phyloP scores from a whole-genome alignment of 306 rosid species.

The Clitoria ternatea region DNA sequence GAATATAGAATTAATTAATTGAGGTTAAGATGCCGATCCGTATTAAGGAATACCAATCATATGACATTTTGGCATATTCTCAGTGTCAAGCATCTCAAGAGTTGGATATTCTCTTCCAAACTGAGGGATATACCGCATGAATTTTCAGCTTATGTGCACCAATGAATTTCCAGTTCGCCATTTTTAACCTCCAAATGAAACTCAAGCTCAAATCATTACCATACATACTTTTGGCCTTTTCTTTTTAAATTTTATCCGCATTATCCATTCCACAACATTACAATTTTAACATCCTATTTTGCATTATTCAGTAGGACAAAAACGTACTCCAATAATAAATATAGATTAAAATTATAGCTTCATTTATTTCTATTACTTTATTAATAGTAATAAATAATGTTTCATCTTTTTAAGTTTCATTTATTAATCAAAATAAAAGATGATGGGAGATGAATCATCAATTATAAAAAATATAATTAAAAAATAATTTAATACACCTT shows the following conservation, averaged over 20 bases:
- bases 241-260: neutral
- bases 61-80: slow-evolving; percentile 61
- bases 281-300: neutral
- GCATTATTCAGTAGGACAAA: neutral
- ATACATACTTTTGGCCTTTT: neutral
- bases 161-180: neutral
- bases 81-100: slow-evolving; percentile 36
- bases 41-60: slow-evolving; percentile 32
- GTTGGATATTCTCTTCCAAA: slow-evolving; percentile 63
- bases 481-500: too few relatives aligned
- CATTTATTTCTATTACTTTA: too few relatives aligned
- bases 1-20: slow-evolving; percentile 16
- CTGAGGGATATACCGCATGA: slow-evolving; percentile 40
- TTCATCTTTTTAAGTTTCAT: too few relatives aligned
- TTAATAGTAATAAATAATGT: too few relatives aligned
- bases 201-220: neutral
- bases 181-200: slow-evolving; percentile 12
- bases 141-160: neutral
- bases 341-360: too few relatives aligned
- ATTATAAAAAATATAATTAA: too few relatives aligned
- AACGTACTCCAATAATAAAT: too few relatives aligned
- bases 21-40: slow-evolving; percentile 10
- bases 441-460: too few relatives aligned
- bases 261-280: neutral
- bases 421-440: too few relatives aligned